Evolutionary conservation across 805 yeast species (phyloP).

Genomic region (Candida glaebosa): DNA sequence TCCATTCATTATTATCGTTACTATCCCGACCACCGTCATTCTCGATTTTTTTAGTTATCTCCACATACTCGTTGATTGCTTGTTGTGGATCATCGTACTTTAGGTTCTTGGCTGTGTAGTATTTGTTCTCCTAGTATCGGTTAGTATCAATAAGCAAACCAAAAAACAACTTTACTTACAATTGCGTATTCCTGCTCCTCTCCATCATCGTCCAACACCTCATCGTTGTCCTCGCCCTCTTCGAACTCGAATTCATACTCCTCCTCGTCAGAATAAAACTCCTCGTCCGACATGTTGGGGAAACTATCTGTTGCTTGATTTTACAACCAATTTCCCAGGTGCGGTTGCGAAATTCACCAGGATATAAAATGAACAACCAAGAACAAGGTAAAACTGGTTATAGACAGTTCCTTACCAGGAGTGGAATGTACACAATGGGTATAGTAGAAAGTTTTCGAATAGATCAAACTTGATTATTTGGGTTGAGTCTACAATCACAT

Average conservation of each 20-base stretch:
- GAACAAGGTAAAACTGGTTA: background rate
- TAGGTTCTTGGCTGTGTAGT: conserved; percentile 36
- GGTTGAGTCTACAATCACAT: too few relatives aligned
- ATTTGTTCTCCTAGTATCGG: conserved; percentile 25
- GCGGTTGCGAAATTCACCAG: too few relatives aligned
- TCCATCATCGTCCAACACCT: conserved; percentile 25
- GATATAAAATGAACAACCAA: background rate
- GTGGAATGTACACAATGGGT: too few relatives aligned
- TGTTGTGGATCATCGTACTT: conserved; percentile 28
- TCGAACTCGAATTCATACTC: conserved; percentile 42
- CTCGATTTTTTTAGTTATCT: conserved; percentile 12
- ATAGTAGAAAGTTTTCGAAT: too few relatives aligned
- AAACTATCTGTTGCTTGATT: background rate
- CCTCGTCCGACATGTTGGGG: conserved; percentile 32
- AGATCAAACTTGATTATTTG: too few relatives aligned
- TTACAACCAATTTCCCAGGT: conserved; percentile 1
- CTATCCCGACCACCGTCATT: conserved; percentile 10
- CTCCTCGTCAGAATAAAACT: conserved; percentile 34
- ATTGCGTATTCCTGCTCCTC: conserved; percentile 19
- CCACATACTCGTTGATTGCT: conserved; percentile 22
- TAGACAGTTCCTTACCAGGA: too few relatives aligned
- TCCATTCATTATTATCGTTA: conserved; percentile 24
- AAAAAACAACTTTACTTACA: conserved; percentile 8
- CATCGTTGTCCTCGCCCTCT: conserved; percentile 31
- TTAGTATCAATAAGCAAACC: too few relatives aligned